phyloP scores from a whole-genome alignment of 371 early-diverging fungal species.

The Mortierella sp. region DNA sequence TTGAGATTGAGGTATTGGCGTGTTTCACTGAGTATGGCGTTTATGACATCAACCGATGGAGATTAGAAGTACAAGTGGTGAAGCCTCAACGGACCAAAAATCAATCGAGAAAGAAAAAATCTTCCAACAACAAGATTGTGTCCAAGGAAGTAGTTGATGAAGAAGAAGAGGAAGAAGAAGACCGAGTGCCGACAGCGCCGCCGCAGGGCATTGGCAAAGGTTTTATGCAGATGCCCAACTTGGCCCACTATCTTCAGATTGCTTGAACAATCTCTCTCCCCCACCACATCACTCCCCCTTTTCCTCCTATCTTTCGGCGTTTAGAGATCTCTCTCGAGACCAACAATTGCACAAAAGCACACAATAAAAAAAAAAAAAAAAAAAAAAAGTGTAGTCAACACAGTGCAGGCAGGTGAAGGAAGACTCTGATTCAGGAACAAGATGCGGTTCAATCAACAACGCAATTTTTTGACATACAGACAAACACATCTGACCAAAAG shows the following conservation, averaged over 20 bases:
- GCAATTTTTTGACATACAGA: too few relatives aligned
- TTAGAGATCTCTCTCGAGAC: too few relatives aligned
- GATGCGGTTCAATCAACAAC: too few relatives aligned
- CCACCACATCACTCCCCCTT: too few relatives aligned
- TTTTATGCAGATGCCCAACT: constrained; percentile 51
- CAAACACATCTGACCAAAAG: too few relatives aligned
- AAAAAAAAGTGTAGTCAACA: too few relatives aligned
- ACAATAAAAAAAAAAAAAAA: too few relatives aligned
- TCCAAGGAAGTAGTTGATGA: background rate
- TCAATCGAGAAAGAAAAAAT: background rate
- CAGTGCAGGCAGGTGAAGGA: too few relatives aligned
- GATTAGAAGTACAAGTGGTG: constrained; percentile 58
- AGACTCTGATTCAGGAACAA: too few relatives aligned
- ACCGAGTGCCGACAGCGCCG: background rate
- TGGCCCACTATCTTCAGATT: constrained; percentile 50
- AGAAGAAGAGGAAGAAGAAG: constrained; percentile 6
- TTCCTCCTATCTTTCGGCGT: too few relatives aligned
- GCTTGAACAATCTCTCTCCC: too few relatives aligned
- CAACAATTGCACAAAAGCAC: too few relatives aligned
- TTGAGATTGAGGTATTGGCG: constrained; percentile 57
- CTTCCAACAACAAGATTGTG: background rate
- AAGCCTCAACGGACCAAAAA: constrained; percentile 36
- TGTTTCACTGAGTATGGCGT: constrained; percentile 71
- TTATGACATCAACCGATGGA: constrained; percentile 82
- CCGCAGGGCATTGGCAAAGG: constrained; percentile 45